Percentiles rank a stretch among this genome's conserved stretches.
Conservation (phyloP, 2,329 filamentous ascomycete species). For the Botrytis squamosa region DNA sequence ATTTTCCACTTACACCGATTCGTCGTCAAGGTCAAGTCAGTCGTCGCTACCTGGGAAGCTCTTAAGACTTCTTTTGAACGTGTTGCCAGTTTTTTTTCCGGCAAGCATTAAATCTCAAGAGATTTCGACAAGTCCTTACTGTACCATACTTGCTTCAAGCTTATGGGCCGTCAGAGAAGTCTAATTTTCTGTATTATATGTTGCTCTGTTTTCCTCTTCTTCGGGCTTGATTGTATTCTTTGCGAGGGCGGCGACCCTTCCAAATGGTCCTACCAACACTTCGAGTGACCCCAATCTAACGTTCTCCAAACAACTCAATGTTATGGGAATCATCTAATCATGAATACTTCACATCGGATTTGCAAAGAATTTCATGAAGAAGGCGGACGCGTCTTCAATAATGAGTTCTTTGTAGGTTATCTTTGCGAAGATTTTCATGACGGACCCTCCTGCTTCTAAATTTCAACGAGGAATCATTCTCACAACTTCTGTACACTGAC, state of each 20-base stretch:
- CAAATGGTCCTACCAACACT: neutral
- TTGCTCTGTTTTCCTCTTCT: neutral
- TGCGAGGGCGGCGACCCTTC: neutral
- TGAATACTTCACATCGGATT: neutral
- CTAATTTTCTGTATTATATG: neutral
- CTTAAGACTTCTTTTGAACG: neutral
- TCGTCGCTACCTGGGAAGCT: neutral
- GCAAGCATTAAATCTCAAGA: neutral
- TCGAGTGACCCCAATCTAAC: neutral
- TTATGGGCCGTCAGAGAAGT: neutral
- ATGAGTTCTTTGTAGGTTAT: neutral
- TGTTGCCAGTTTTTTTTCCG: neutral
- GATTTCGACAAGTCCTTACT: neutral
- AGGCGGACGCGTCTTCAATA: slow-evolving; percentile 6
- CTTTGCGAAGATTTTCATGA: neutral
- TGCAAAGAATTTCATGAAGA: neutral
- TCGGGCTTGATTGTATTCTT: neutral
- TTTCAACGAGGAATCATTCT: neutral
- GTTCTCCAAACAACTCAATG: neutral
- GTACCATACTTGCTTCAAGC: neutral
- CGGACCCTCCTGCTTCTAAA: neutral
- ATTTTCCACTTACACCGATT: neutral
- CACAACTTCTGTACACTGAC: neutral
- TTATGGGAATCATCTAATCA: neutral
- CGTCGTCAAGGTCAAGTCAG: neutral